Evolutionary conservation across 1,284 basidiomycete genomes (phyloP), one percentile per base, ranked within the genome.

Genomic region (Boletus albobrunnescens): DNA sequence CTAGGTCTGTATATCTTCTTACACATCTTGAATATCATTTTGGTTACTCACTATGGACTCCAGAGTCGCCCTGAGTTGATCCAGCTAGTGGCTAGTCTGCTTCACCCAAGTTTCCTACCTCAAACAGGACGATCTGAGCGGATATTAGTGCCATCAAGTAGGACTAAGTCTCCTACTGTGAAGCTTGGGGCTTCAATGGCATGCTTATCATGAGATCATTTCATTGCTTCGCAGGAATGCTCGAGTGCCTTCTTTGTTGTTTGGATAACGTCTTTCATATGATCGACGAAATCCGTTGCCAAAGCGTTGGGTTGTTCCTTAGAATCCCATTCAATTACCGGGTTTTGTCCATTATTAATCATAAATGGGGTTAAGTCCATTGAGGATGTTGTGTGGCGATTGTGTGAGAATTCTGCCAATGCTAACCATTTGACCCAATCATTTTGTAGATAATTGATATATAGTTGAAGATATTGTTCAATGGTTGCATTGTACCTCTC

Each of bases 161-260:
- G 12, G n/a, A 31, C 30, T 2, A 31, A n/a, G 30, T 31, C 3
- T 2, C 30, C 30, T 2, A n/a, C n/a, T 14, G 6, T 16, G n/a
- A 7, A n/a, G 16, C 6, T 16, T 7, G 4, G 2, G 1, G 13
- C 8, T 0, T 0, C 4, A 6, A 3, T 6, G 8, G 4, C n/a
- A 3, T 31, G 30, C 3, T 4, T 0, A n/a, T 31, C n/a, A 6
- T 31, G 30, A 10, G 16, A 31, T 6, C 1, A 9, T 11, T 31
- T 31, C 30, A 31, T 31, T 14, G n/a, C n/a, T 1, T 4, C 30
- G 0, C 6, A 2, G 0, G 30, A 5, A 16, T 31, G 30, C 13
- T 31, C 9, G 1, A 31, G 8, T 7, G 30, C n/a, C n/a, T 31
- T 7, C 7, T 31, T n/a, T 16, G 1, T 1, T 2, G 9, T 16